Evolutionary conservation across 129 eudicot genomes (phyloP), one percentile per base, ranked within the genome.

Genomic region (Flaveria bidentis): DNA sequence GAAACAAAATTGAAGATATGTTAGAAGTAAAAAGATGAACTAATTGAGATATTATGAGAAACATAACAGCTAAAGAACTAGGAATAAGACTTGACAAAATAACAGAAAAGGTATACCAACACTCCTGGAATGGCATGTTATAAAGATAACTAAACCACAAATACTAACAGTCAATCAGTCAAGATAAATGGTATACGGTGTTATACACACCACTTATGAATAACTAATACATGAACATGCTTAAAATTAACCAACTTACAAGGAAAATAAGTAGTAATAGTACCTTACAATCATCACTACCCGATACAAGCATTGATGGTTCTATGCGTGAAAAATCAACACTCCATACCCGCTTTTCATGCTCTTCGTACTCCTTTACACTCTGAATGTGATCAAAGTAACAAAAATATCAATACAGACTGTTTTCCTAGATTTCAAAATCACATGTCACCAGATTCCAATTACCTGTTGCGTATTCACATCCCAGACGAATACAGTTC

Each of bases 211-310:
- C 64, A 51, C 46, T 50, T 26, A 15, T 9, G 13, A 55, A 69
- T 26, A 69, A 46, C 39, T 30, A 78, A 55, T 28, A 78, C 28
- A 68, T 15, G 47, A 78, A 16, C 36, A 49, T 67, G 2, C 30
- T 47, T 10, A 53, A 67, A 55, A 15, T 52, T 10, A 9, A 71
- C 25, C 30, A 70, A 68, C 60, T 70, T 42, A 33, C 60, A 39
- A 55, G 2, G 20, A 9, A 36, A 25, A 33, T 45, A 60, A 36
- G 28, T 50, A 39, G 39, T 72, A 76, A 68, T 41, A 25, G 64
- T 82, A 86, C 93, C 93, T 86, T 88, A 76, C 93, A 84, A 56
- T 88, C 93, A 76, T 88, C 90, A 82, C 93, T 86, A 50, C 93
- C 93, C 42, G 93, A 88, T 25, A 88, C 90, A 79, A 88, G 93